These are phyloP conservation scores for Jaltomata sinuosa DNA, from an alignment of 257 asterid genomes.

Conservation along the genomic window DNA sequence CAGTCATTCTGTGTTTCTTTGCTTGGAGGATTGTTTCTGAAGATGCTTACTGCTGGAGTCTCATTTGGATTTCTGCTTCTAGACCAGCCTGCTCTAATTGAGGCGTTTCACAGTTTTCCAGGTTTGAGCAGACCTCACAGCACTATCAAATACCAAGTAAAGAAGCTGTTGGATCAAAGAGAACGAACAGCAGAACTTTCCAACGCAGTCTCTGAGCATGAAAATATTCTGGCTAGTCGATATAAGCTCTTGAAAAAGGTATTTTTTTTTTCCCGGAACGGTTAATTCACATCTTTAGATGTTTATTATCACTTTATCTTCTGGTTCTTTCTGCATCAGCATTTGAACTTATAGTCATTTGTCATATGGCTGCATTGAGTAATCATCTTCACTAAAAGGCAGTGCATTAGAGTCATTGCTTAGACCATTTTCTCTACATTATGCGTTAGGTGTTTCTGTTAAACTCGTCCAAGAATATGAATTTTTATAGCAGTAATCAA, in stretches of 20 bases:
- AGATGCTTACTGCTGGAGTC: constrained; percentile 87
- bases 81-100: constrained; percentile 58
- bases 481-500: not conserved
- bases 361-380: not conserved
- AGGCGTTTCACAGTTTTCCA: constrained; percentile 62
- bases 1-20: constrained; percentile 49
- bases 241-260: constrained; percentile 79
- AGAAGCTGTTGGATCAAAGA: constrained; percentile 67
- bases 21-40: constrained; percentile 78
- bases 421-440: not conserved
- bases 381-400: not conserved
- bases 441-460: not conserved
- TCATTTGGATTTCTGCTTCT: constrained; percentile 67
- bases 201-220: constrained; percentile 57
- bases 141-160: constrained; percentile 66
- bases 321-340: not conserved
- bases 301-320: not conserved
- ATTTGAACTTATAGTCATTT: not conserved
- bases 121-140: constrained; percentile 88
- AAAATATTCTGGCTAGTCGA: constrained; percentile 47
- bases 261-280: not conserved
- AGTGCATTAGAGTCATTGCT: not conserved
- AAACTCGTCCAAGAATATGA: not conserved
- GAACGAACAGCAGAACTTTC: constrained; percentile 40
- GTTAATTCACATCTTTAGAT: not conserved